Conservation (phyloP, 2,329 filamentous ascomycete genomes). For the Bipolaris gigantea region DNA sequence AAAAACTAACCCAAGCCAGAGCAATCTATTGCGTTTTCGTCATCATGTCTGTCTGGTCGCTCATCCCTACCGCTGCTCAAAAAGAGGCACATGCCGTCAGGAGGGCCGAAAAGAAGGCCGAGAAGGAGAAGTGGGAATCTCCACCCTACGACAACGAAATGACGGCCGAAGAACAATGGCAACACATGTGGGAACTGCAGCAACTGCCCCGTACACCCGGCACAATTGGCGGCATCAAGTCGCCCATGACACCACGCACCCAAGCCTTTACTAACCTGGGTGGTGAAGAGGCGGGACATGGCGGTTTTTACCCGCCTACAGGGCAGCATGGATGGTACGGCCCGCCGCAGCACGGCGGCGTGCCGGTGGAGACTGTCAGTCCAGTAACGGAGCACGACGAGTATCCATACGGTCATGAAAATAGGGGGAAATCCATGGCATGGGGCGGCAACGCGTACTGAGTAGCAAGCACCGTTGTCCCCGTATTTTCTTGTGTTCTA, state of each 20-base stretch:
- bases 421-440: conserved; percentile 17
- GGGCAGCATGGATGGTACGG: conserved; percentile 17
- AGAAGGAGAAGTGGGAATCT: conserved; percentile 40
- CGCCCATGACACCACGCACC: conserved; percentile 41
- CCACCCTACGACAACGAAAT: conserved; percentile 36
- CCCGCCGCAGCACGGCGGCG: conserved; percentile 10
- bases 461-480: conserved; percentile 5
- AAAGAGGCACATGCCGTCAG: conserved; percentile 29
- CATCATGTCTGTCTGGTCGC: conserved; percentile 60
- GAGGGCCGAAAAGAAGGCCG: conserved; percentile 38
- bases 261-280: conserved; percentile 36
- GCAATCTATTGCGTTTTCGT: conserved; percentile 63
- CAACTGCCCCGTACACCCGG: conserved; percentile 43
- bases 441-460: conserved; percentile 17
- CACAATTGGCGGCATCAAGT: conserved; percentile 32
- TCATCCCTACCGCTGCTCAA: conserved; percentile 48
- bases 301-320: conserved; percentile 14
- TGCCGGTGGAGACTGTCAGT: conserved; percentile 19
- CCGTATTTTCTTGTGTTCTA: not conserved
- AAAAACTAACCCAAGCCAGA: conserved; percentile 45
- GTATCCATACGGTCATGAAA: conserved; percentile 24
- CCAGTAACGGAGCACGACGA: conserved; percentile 28
- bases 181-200: conserved; percentile 48
- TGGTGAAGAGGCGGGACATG: conserved; percentile 18
- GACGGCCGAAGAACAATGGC: conserved; percentile 45